These are phyloP conservation scores for Solanum hybrid DNA, from an alignment of 305 asterid genomes.

Conservation along the genomic window DNA sequence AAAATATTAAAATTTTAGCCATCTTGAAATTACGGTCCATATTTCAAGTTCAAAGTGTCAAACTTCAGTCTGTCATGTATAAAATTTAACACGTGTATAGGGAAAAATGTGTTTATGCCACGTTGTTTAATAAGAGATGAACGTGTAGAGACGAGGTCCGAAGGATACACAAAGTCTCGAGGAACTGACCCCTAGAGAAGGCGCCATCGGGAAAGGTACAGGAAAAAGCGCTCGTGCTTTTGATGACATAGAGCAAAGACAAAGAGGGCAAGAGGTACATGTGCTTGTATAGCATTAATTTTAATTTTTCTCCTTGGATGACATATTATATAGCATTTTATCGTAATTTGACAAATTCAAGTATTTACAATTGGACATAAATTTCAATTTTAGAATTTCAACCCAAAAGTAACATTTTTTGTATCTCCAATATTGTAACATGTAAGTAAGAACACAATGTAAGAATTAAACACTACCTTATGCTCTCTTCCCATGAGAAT, in stretches of 20 bases:
- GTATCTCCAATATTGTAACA: not conserved
- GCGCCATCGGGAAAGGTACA: not conserved
- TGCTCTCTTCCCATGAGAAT: not conserved
- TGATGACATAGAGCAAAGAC: not conserved
- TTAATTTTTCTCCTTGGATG: not conserved
- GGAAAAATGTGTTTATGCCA: not conserved
- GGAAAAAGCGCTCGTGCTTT: not conserved
- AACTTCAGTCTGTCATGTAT: not conserved
- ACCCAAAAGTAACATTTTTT: not conserved
- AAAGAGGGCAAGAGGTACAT: not conserved
- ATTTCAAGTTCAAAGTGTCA: not conserved
- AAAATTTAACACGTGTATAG: not conserved
- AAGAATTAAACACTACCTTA: not conserved
- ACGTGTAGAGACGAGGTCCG: not conserved
- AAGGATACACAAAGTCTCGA: not conserved
- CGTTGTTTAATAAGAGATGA: not conserved
- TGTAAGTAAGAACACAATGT: not conserved
- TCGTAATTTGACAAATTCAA: too few species aligned
- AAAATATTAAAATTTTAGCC: not conserved
- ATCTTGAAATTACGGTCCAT: not conserved
- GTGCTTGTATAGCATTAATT: not conserved
- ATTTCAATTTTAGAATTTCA: not conserved
- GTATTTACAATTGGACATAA: not conserved
- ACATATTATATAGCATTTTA: not conserved
- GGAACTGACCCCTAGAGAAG: not conserved